Percentiles rank a stretch among this genome's conserved stretches.
phyloP scores from a whole-genome alignment of 2,329 filamentous ascomycete species.

The Peltaster fructicola region DNA sequence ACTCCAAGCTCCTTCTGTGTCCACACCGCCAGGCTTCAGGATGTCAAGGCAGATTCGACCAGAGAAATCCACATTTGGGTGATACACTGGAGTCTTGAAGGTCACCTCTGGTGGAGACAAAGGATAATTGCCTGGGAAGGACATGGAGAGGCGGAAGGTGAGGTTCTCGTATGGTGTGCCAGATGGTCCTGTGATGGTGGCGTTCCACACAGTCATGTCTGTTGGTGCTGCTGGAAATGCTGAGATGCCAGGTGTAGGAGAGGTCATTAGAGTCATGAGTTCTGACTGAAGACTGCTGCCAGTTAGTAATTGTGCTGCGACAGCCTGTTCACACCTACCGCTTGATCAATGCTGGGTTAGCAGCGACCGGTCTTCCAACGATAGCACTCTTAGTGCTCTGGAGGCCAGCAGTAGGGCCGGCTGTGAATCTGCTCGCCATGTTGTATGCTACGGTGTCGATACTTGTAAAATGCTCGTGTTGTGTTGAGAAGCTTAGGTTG shows the following conservation, averaged over 20 bases:
- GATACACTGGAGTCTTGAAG: constrained; percentile 98
- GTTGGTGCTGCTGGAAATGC: constrained; percentile 90
- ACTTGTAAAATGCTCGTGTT: too few relatives aligned
- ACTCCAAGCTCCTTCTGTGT: constrained; percentile 69
- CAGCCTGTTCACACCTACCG: constrained; percentile 33
- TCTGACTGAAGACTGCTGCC: constrained; percentile 70
- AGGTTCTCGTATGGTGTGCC: constrained; percentile 83
- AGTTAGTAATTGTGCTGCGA: constrained; percentile 11
- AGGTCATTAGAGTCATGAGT: constrained; percentile 96
- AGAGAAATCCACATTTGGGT: constrained; percentile 95
- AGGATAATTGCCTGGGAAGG: constrained; percentile 83
- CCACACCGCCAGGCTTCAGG: constrained; percentile 41
- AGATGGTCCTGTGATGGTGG: constrained; percentile 78
- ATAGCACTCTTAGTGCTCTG: constrained; percentile 15
- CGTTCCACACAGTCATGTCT: constrained; percentile 83
- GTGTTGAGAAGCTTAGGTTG: too few relatives aligned
- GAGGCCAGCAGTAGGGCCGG: constrained; percentile 15
- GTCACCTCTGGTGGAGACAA: constrained; percentile 80
- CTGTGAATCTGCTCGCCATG: constrained; percentile 10
- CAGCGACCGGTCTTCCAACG: constrained; percentile 8
- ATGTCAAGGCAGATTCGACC: constrained; percentile 96
- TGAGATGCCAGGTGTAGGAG: constrained; percentile 78
- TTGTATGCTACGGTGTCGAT: too few relatives aligned
- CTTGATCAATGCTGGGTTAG: constrained; percentile 29
- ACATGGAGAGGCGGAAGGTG: constrained; percentile 79